phyloP scores from a whole-genome alignment of 108 stramenopile species.

The Schizochytrium sp. region DNA sequence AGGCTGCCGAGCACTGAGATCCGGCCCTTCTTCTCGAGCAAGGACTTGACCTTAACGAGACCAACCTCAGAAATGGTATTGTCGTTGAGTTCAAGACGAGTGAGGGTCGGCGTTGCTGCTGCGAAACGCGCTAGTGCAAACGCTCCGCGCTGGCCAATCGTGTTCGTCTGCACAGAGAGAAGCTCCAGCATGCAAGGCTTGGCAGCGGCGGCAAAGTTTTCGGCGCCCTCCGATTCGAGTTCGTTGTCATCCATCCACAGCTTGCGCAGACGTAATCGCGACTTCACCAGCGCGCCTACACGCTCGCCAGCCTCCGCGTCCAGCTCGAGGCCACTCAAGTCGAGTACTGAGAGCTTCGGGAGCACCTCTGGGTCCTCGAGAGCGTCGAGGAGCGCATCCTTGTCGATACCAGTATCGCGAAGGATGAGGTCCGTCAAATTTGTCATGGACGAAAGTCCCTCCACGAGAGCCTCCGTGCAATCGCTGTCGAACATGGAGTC shows the following conservation, averaged over 20 bases:
- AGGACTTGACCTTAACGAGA: background rate
- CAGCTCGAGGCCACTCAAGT: background rate
- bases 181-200: background rate
- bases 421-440: background rate
- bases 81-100: background rate
- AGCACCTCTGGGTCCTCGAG: background rate
- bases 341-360: background rate
- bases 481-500: background rate
- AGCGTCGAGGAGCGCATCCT: background rate
- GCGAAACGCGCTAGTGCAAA: background rate
- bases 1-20: background rate
- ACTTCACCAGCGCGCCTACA: background rate
- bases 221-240: background rate
- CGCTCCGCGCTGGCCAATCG: slow-evolving; percentile 1
- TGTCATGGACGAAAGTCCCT: background rate
- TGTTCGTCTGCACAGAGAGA: background rate
- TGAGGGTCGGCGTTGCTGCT: background rate
- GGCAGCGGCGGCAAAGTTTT: background rate
- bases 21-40: slow-evolving; percentile 2
- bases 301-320: background rate
- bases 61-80: background rate
- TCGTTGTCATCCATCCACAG: slow-evolving; percentile 12
- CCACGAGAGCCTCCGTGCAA: background rate
- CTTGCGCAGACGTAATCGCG: background rate
- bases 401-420: background rate